Percentiles rank a stretch among this genome's conserved stretches.
Evolutionary conservation across 257 asterid genomes (phyloP).

Genomic region (Rauvolfia tetraphylla): DNA sequence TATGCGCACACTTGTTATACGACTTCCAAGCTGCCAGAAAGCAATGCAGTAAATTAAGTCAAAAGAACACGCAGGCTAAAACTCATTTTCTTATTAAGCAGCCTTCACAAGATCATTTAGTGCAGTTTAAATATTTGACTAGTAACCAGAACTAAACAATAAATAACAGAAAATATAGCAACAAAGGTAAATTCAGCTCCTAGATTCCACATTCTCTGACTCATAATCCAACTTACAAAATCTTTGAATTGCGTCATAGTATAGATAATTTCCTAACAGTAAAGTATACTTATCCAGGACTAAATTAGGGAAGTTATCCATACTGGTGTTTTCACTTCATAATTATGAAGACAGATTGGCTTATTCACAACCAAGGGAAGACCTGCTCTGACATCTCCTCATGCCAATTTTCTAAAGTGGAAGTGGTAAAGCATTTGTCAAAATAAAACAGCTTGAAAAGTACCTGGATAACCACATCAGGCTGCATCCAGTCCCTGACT

Average conservation of each 20-base stretch:
- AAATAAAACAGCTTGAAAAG: not conserved
- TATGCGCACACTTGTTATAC: conserved; percentile 79
- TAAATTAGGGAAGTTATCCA: not conserved
- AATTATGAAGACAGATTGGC: not conserved
- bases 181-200: not conserved
- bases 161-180: not conserved
- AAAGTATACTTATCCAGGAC: not conserved
- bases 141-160: not conserved
- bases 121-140: not conserved
- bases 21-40: conserved; percentile 77
- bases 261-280: not conserved
- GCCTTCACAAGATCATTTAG: not conserved
- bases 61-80: not conserved
- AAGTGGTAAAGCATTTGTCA: not conserved
- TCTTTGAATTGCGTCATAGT: not conserved
- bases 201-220: not conserved
- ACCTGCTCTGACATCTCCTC: not conserved
- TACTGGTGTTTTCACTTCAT: not conserved
- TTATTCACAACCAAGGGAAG: not conserved
- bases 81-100: not conserved
- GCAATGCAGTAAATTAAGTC: not conserved
- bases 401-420: not conserved
- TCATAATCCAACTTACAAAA: not conserved
- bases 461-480: conserved; percentile 95
- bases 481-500: conserved; percentile 59